phyloP scores from a whole-genome alignment of 768 basidiomycete genomes.

The Lactarius tabidus region DNA sequence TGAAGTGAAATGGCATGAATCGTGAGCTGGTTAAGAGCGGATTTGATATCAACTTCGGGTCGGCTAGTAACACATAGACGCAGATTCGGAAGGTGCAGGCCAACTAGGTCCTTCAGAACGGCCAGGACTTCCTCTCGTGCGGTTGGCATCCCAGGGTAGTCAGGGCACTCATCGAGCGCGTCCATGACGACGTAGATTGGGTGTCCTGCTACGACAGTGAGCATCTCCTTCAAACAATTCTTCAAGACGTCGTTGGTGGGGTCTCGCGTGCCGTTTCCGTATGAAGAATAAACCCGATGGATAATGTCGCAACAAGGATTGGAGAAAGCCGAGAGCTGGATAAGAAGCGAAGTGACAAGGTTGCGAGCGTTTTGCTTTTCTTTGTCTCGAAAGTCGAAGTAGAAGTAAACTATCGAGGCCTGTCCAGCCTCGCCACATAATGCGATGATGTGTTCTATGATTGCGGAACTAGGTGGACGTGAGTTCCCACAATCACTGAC shows the following conservation, averaged over 20 bases:
- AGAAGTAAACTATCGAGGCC: neutral
- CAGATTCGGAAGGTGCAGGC: neutral
- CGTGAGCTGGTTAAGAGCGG: neutral
- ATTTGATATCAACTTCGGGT: neutral
- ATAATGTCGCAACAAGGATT: neutral
- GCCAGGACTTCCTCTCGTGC: neutral
- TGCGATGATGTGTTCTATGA: neutral
- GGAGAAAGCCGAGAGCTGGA: neutral
- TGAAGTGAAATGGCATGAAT: neutral
- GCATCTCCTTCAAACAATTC: slow-evolving; percentile 1
- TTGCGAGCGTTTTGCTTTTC: neutral
- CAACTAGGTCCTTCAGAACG: neutral
- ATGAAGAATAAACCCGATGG: neutral
- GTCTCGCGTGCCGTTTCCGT: neutral
- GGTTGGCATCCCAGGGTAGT: neutral
- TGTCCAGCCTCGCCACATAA: neutral
- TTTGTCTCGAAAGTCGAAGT: neutral
- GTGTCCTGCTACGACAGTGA: neutral
- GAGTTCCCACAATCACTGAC: neutral
- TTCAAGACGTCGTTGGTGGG: neutral
- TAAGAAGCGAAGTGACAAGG: neutral
- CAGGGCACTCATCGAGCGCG: too few species aligned
- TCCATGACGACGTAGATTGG: neutral
- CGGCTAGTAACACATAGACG: neutral
- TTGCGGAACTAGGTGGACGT: neutral